Conservation (phyloP, 306 rosid species). For the Comarum palustre region DNA sequence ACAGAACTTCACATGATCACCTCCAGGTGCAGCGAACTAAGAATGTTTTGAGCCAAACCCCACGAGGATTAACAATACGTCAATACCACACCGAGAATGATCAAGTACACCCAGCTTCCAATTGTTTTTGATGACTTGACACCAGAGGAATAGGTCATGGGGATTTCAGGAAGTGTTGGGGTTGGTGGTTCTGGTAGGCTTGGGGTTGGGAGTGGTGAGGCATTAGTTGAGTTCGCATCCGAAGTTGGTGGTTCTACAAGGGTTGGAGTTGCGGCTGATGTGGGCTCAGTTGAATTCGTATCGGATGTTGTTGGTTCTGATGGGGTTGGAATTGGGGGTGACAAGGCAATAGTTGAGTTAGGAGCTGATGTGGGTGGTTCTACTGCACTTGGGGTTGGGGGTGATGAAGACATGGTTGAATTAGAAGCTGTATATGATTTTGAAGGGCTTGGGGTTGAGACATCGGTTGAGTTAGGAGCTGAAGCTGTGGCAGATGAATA, state of each 20-base stretch:
- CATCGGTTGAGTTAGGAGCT: neutral
- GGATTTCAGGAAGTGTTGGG: constrained; percentile 21
- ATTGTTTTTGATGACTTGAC: neutral
- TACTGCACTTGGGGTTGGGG: neutral
- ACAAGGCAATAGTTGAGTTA: neutral
- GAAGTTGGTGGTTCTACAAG: neutral
- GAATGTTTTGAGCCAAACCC: too few relatives aligned
- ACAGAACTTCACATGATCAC: too few relatives aligned
- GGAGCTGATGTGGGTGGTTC: neutral
- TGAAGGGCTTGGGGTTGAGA: neutral
- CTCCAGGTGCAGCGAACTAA: too few relatives aligned
- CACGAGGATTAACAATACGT: too few relatives aligned
- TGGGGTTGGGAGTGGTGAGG: constrained; percentile 14
- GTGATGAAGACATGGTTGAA: too few relatives aligned
- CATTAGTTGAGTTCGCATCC: neutral
- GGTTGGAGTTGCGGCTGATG: neutral
- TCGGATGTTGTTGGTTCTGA: neutral
- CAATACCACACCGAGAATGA: too few relatives aligned
- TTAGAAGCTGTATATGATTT: too few relatives aligned
- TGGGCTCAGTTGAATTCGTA: neutral
- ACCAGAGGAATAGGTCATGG: neutral
- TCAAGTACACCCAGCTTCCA: constrained; percentile 44
- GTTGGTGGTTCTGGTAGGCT: constrained; percentile 34
- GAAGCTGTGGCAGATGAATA: constrained; percentile 33
- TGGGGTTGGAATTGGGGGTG: neutral